Evolutionary conservation across 352 stramenopile genomes (phyloP), one percentile per base, ranked within the genome.

Genomic region (Phytophthora kernoviae): DNA sequence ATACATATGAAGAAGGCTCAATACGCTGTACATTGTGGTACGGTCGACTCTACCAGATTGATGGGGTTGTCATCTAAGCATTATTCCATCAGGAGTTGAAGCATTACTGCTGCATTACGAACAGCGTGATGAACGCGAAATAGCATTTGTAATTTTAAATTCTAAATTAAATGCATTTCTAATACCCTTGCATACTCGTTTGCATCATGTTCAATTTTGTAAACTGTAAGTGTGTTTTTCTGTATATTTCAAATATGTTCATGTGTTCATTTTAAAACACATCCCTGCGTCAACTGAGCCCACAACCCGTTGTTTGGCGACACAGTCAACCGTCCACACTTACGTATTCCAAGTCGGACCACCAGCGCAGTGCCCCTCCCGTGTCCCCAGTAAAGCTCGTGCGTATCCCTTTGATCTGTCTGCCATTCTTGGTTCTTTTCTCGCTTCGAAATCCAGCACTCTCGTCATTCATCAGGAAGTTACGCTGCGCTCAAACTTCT

Each of bases 341-440:
- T 34, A 15, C 47, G 55, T 54, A 62, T 33, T 63, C 45, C 42
- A 18, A 62, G 44, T 42, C 43, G 21, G 33, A 17, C 33, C 30
- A 42, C 20, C 22, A 27, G 53, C 57, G 57, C 40, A 17, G 20
- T 2, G 32, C 14, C 30, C 50, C 44, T 24, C 40, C 39, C 9
- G 24, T 9, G 44, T 32, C 43, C 52, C 45, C 37, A 51, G 36
- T 36, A 20, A 14, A 21, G 18, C 22, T 65, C 24, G 26, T 24
- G n/a, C 14, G n/a, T 33, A 11, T 24, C 64, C 54, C 54, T 53
- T 65, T 42, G 48, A 65, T 70, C 55, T 58, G 54, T 40, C 30
- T 20, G 40, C 37, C 32, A 53, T 36, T 66, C 52, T 5, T 20
- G 52, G n/a, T 62, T 62, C 58, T 55, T 55, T 37, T 15, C 34